Evolutionary conservation across 169 alveolate genomes (phyloP).

Genomic region (Eimeria falciformis): DNA sequence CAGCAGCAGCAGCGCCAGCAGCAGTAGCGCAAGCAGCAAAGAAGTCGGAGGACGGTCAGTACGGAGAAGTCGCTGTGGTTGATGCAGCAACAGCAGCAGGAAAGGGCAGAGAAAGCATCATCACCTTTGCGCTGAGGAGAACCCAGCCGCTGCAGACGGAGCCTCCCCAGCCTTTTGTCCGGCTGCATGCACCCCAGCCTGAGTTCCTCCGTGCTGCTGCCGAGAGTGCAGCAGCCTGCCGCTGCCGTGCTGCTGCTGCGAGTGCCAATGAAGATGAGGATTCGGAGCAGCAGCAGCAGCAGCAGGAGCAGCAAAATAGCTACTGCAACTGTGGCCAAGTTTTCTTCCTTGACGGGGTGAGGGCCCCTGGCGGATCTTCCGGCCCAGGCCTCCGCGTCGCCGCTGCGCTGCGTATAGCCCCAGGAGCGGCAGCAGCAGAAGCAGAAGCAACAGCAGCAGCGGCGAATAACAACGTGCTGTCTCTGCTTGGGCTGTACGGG

Average conservation of each 20-base stretch:
- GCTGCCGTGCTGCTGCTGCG: background rate
- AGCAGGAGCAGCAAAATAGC: conserved; percentile 4
- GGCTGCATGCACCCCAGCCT: background rate
- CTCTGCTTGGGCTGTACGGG: conserved; percentile 42
- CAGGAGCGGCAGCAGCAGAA: background rate
- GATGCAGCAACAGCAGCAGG: conserved; percentile 56
- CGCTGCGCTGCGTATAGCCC: conserved; percentile 36
- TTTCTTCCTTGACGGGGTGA: background rate
- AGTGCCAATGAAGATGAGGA: background rate
- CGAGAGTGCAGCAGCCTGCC: conserved; percentile 29
- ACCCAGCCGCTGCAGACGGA: background rate
- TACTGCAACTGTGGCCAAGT: conserved; percentile 37
- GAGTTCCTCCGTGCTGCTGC: conserved; percentile 38
- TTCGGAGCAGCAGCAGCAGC: conserved; percentile 39
- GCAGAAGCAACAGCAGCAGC: background rate
- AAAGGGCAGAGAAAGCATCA: background rate
- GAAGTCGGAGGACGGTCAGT: background rate
- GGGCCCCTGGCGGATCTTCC: background rate
- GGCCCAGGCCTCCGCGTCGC: conserved; percentile 47
- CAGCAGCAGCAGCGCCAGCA: conserved; percentile 38
- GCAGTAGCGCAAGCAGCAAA: background rate
- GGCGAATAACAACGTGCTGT: background rate
- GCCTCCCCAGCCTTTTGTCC: conserved; percentile 29
- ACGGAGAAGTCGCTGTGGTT: background rate
- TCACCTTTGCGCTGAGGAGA: background rate